These are phyloP conservation scores for Cudoniella acicularis DNA, from an alignment of 495 filamentous ascomycete species.

Conservation along the genomic window DNA sequence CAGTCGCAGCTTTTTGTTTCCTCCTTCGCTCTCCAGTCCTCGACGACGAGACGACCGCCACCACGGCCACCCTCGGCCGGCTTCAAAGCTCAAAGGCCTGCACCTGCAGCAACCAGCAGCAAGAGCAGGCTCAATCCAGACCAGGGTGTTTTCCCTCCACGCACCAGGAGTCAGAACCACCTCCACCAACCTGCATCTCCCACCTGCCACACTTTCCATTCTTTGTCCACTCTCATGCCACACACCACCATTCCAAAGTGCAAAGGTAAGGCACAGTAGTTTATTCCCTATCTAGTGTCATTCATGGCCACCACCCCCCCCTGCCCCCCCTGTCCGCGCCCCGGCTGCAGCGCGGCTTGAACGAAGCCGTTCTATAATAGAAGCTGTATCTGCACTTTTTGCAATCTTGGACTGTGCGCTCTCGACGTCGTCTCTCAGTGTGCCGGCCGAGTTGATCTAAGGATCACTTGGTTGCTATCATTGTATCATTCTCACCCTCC, in stretches of 20 bases:
- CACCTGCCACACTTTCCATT: slow-evolving; percentile 3
- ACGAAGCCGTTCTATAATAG: slow-evolving; percentile 14
- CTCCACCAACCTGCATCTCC: too few relatives aligned
- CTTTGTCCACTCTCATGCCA: background rate
- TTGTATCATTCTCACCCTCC: background rate
- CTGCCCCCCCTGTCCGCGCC: background rate
- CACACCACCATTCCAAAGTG: background rate
- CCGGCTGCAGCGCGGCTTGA: background rate
- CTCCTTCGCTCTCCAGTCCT: background rate
- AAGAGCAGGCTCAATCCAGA: background rate
- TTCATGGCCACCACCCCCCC: background rate
- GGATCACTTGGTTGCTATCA: slow-evolving; percentile 16
- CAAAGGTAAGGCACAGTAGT: slow-evolving; percentile 1
- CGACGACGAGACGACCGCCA: background rate
- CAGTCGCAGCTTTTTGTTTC: background rate
- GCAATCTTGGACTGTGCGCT: slow-evolving; percentile 10
- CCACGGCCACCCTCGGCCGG: too few relatives aligned
- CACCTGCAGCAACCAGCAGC: background rate
- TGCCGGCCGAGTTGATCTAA: slow-evolving; percentile 18
- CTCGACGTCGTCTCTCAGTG: slow-evolving; percentile 12
- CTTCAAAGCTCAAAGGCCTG: too few relatives aligned
- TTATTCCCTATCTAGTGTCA: background rate
- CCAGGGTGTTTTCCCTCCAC: background rate
- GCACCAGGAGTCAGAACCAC: too few relatives aligned
- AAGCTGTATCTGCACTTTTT: slow-evolving; percentile 19